Evolutionary conservation across 441 rosid genomes (phyloP).

Genomic region (Corymbia citriodora): DNA sequence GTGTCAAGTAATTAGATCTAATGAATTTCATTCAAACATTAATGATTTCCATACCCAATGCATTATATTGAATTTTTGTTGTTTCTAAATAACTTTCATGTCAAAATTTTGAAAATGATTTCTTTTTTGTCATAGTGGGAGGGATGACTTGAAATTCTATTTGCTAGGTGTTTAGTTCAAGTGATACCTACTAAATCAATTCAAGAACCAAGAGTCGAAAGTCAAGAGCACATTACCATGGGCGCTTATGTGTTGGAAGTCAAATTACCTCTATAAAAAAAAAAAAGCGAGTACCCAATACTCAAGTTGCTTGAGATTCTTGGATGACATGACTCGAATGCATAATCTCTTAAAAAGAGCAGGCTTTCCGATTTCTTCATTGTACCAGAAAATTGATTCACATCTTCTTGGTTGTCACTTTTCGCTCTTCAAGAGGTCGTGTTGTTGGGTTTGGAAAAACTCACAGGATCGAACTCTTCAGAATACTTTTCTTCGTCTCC

Average conservation of each 20-base stretch:
- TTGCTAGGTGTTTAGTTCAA: not conserved
- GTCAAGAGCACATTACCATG: not conserved
- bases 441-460: not conserved
- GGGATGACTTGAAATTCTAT: not conserved
- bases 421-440: not conserved
- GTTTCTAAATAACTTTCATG: not conserved
- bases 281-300: not conserved
- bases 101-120: not conserved
- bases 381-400: not conserved
- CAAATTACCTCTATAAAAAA: not conserved
- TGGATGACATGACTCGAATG: not conserved
- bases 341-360: not conserved
- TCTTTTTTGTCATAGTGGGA: not conserved
- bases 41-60: not conserved
- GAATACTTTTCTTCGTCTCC: not conserved
- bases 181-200: not conserved
- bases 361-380: not conserved
- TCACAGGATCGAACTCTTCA: not conserved
- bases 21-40: not conserved
- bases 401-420: not conserved
- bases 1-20: not conserved
- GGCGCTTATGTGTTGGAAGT: not conserved
- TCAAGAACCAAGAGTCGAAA: not conserved
- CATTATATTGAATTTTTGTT: not conserved
- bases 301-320: not conserved